Percentiles rank a stretch among this genome's conserved stretches.
Conservation (phyloP, 805 yeast species). For the Yarrowia sp. region DNA sequence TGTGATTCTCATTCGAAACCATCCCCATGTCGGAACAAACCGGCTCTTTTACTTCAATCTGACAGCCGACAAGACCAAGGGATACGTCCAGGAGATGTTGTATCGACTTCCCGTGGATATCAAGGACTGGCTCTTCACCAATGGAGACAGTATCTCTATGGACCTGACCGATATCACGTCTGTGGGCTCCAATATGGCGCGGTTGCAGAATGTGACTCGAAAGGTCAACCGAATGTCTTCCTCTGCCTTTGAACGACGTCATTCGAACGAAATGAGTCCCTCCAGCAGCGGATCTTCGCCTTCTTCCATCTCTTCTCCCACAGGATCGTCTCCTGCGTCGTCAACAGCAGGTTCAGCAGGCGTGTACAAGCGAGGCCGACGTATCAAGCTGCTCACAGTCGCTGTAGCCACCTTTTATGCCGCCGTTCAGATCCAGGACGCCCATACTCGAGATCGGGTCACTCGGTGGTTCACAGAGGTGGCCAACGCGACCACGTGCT, state of each 20-base stretch:
- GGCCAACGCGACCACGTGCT: slow-evolving; percentile 35
- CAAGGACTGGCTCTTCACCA: slow-evolving; percentile 38
- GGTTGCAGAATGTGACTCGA: slow-evolving; percentile 5
- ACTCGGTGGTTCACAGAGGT: slow-evolving; percentile 32
- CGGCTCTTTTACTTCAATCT: slow-evolving; percentile 20
- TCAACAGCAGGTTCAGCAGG: slow-evolving; percentile 12
- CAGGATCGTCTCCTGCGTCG: slow-evolving; percentile 20
- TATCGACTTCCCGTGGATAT: slow-evolving; percentile 26
- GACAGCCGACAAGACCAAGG: slow-evolving; percentile 17
- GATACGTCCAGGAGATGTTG: slow-evolving; percentile 25
- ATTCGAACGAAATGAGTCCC: slow-evolving; percentile 26
- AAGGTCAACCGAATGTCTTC: background rate
- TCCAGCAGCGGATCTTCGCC: slow-evolving; percentile 24
- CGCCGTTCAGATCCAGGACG: slow-evolving; percentile 25
- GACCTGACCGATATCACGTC: slow-evolving; percentile 27
- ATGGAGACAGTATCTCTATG: slow-evolving; percentile 20
- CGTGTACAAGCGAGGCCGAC: slow-evolving; percentile 31
- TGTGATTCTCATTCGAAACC: slow-evolving; percentile 28
- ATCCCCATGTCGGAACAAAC: slow-evolving; percentile 23
- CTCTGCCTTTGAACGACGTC: slow-evolving; percentile 3
- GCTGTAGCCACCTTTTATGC: slow-evolving; percentile 34
- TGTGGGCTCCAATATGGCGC: slow-evolving; percentile 35
- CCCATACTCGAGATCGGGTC: background rate
- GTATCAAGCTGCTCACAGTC: slow-evolving; percentile 31
- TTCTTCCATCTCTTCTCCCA: slow-evolving; percentile 6